phyloP scores from a whole-genome alignment of 176 grass and related monocot genomes.

The Zea mays region Zm-B73-REFERENCE-NAM-5.0 NC_050100.1:19628001-19628500 shows the following conservation, averaged over 20 bases:
- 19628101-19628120: neutral
- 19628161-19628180: slow-evolving; percentile 48
- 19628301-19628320: slow-evolving; percentile 70
- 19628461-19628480: slow-evolving; percentile 25
- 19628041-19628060: slow-evolving; percentile 57
- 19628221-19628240: slow-evolving; percentile 66
- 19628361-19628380: slow-evolving; percentile 74
- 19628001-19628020: slow-evolving; percentile 69
- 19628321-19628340: slow-evolving; percentile 72
- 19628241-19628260: slow-evolving; percentile 49
- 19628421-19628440: neutral
- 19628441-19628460: neutral
- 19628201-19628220: slow-evolving; percentile 24
- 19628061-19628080: slow-evolving; percentile 33
- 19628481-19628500: slow-evolving; percentile 29
- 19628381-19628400: slow-evolving; percentile 72
- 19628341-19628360: slow-evolving; percentile 62
- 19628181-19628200: neutral
- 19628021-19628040: slow-evolving; percentile 62
- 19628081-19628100: slow-evolving; percentile 31
- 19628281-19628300: slow-evolving; percentile 53
- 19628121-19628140: slow-evolving; percentile 55
- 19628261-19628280: slow-evolving; percentile 38
- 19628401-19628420: neutral
- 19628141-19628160: slow-evolving; percentile 85